A percentile compares a stretch with the other conserved stretches of the same genome.
These are phyloP conservation scores for Cryptococcus amylolentus DNA, from an alignment of 1,284 basidiomycete species.

Conservation along the genomic window DNA sequence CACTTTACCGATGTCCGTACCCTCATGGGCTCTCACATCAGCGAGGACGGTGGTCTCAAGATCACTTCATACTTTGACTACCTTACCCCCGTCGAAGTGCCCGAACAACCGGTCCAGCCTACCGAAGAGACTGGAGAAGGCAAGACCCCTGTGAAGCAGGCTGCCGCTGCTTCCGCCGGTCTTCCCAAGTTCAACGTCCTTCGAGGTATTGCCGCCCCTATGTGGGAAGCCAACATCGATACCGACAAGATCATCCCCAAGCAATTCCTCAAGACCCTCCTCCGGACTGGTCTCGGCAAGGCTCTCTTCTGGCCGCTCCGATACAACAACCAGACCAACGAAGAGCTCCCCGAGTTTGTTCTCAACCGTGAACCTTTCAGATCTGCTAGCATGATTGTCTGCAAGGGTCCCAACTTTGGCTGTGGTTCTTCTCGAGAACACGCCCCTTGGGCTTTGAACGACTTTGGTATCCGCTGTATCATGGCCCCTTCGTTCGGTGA, in stretches of 20 bases:
- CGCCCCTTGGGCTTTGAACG: slow-evolving; percentile 93
- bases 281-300: slow-evolving; percentile 85
- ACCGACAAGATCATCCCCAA: slow-evolving; percentile 98
- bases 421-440: slow-evolving; percentile 93
- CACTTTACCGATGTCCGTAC: slow-evolving; percentile 85
- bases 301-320: slow-evolving; percentile 83
- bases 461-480: slow-evolving; percentile 89
- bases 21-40: slow-evolving; percentile 58
- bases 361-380: slow-evolving; percentile 82
- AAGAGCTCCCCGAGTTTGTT: slow-evolving; percentile 76
- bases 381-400: slow-evolving; percentile 77
- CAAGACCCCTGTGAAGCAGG: slow-evolving; percentile 53
- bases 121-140: slow-evolving; percentile 44
- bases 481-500: slow-evolving; percentile 94
- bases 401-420: slow-evolving; percentile 88
- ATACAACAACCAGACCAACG: slow-evolving; percentile 71
- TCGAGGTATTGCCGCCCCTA: slow-evolving; percentile 81
- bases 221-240: slow-evolving; percentile 89
- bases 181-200: slow-evolving; percentile 74
- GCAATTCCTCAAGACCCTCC: slow-evolving; percentile 91
- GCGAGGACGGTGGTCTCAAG: slow-evolving; percentile 58
- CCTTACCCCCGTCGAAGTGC: slow-evolving; percentile 66
- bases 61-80: slow-evolving; percentile 67
- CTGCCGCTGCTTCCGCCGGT: slow-evolving; percentile 56
- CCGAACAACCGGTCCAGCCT: slow-evolving; percentile 57